These are phyloP conservation scores for Cardamine chenopodiifolia DNA, from an alignment of 345 rosid species.

Conservation along the genomic window DNA sequence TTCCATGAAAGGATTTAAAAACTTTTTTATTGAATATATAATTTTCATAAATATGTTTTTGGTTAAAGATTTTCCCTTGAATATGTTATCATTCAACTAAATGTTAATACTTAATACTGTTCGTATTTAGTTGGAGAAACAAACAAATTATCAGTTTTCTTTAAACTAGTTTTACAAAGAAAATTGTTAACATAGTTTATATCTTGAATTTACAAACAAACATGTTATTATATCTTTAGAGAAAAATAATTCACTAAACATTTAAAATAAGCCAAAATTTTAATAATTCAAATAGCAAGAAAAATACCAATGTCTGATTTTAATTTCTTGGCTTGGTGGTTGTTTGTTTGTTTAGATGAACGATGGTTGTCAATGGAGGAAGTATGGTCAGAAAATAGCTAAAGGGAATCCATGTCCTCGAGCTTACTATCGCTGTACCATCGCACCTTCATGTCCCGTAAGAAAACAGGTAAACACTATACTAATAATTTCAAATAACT, in stretches of 20 bases:
- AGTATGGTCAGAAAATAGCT: conserved; percentile 90
- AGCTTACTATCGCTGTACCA: conserved; percentile 92
- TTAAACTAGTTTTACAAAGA: not conserved
- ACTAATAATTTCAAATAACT: not conserved
- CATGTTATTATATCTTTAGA: not conserved
- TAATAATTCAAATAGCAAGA: not conserved
- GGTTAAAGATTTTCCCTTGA: not conserved
- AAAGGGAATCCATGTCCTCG: conserved; percentile 98
- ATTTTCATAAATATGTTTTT: no score
- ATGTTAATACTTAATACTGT: not conserved
- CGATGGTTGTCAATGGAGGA: conserved; percentile 98
- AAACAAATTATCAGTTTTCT: not conserved
- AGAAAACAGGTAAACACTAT: conserved; percentile 72
- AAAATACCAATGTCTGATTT: not conserved
- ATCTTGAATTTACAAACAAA: not conserved
- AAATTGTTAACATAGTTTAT: not conserved
- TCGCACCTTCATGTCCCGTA: conserved; percentile 82
- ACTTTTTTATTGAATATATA: not conserved
- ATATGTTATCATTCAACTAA: not conserved
- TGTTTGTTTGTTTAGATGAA: conserved; percentile 62
- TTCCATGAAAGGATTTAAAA: not conserved
- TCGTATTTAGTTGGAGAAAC: not conserved
- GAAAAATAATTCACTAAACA: not conserved
- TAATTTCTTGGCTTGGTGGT: conserved; percentile 7
- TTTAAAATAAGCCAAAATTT: not conserved